A percentile compares a stretch with the other conserved stretches of the same genome.
Evolutionary conservation across 768 basidiomycete genomes (phyloP).

Genomic region (Rhodotorula toruloides): DNA sequence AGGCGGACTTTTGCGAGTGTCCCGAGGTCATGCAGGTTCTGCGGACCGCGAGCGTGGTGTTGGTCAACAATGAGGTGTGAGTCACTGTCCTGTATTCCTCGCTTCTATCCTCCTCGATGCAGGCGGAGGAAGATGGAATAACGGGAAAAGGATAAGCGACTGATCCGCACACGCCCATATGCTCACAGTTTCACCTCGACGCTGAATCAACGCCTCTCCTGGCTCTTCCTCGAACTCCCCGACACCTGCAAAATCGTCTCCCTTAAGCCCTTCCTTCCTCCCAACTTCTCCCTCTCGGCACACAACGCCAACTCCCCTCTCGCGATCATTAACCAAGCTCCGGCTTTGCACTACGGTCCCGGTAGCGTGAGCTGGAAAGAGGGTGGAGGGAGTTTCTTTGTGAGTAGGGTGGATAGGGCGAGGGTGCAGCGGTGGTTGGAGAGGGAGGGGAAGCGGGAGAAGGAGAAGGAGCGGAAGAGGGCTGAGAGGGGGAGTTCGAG

Average conservation of each 20-base stretch:
- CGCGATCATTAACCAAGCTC: slow-evolving; percentile 57
- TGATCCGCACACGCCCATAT: slow-evolving; percentile 38
- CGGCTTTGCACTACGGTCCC: slow-evolving; percentile 9
- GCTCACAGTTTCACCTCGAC: slow-evolving; percentile 49
- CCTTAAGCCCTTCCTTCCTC: slow-evolving; percentile 75
- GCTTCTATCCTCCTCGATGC: not conserved
- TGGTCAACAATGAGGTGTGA: slow-evolving; percentile 61
- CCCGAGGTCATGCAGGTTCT: slow-evolving; percentile 55
- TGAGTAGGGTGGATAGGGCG: slow-evolving; percentile 10
- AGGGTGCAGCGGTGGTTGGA: slow-evolving; percentile 11
- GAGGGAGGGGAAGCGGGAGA: slow-evolving; percentile 9
- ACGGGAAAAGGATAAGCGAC: not conserved
- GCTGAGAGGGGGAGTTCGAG: not conserved
- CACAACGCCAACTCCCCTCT: slow-evolving; percentile 78
- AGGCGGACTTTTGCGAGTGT: slow-evolving; percentile 79
- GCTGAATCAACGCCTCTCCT: slow-evolving; percentile 75
- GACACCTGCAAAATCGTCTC: slow-evolving; percentile 87
- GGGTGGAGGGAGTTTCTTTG: slow-evolving; percentile 33
- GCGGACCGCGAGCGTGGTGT: slow-evolving; percentile 78
- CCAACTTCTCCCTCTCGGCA: slow-evolving; percentile 77
- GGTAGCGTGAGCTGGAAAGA: slow-evolving; percentile 35
- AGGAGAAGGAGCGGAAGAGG: not conserved
- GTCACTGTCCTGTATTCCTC: not conserved
- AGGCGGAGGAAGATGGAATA: too few species aligned
- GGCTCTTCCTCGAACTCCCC: slow-evolving; percentile 89